Conservation (phyloP, 176 grass and related monocot species). For the Aegilops longissima region DNA sequence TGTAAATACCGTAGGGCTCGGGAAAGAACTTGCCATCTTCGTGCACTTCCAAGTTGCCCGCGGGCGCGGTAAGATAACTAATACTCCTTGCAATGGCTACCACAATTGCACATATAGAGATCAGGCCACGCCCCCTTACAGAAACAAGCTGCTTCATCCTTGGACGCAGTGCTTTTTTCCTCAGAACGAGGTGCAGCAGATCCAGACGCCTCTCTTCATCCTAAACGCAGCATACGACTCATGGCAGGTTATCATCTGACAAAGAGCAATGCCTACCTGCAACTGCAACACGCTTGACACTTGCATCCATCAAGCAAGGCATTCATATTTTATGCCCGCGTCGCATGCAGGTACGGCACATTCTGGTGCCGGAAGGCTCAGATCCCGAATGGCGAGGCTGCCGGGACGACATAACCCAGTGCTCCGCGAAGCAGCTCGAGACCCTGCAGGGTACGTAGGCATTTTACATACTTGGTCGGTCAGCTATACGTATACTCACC, state of each 20-base stretch:
- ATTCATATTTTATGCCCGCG: not conserved
- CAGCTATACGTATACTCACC: not conserved
- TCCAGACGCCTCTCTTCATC: constrained; percentile 59
- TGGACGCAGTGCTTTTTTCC: constrained; percentile 71
- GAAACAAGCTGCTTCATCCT: not conserved
- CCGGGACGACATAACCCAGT: constrained; percentile 59
- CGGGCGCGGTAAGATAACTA: constrained; percentile 56
- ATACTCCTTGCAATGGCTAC: not conserved
- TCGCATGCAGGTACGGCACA: constrained; percentile 53
- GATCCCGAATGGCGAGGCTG: constrained; percentile 55
- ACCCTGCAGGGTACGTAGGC: constrained; percentile 50
- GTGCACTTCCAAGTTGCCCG: constrained; percentile 59
- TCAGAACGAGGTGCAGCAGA: constrained; percentile 48
- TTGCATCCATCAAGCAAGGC: not conserved
- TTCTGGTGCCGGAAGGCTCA: constrained; percentile 53
- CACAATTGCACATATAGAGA: not conserved
- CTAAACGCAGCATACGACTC: constrained; percentile 80
- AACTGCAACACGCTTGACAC: not conserved
- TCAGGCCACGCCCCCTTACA: not conserved
- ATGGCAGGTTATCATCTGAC: constrained; percentile 54
- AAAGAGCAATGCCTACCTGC: not conserved
- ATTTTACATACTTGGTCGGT: not conserved
- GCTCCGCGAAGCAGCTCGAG: constrained; percentile 52
- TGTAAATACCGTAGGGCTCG: constrained; percentile 51
- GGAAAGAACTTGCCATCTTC: constrained; percentile 72